Evolutionary conservation across 208 protist species (phyloP).

Genomic region (Porcisia hertigi): DNA sequence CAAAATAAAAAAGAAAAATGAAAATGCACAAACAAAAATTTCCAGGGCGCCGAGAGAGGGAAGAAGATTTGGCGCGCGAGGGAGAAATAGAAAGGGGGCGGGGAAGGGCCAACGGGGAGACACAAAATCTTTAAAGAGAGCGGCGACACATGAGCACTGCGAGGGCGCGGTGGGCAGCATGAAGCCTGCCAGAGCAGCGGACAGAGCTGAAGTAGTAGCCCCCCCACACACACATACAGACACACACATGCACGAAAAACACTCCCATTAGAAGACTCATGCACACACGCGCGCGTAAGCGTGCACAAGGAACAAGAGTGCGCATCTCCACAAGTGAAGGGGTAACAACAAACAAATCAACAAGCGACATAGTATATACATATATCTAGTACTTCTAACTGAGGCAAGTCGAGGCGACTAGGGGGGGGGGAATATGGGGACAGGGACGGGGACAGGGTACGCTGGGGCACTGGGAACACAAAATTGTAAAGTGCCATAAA

Average conservation of each 20-base stretch:
- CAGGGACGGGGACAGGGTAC: not conserved
- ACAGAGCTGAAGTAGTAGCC: no score
- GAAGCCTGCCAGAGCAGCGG: no score
- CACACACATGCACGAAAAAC: not conserved
- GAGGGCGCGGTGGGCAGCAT: no score
- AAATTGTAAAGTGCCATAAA: no score
- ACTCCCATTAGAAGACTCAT: not conserved
- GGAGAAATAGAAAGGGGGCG: not conserved
- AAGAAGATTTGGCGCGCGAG: not conserved
- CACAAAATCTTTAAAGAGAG: no score
- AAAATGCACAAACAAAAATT: not conserved
- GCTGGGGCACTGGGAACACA: no score
- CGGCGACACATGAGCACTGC: no score
- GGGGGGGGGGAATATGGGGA: not conserved
- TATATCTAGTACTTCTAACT: no score
- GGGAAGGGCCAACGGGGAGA: no score
- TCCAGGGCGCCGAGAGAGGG: not conserved
- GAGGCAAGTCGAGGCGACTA: not conserved
- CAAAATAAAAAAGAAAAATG: conserved; percentile 2
- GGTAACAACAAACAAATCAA: not conserved
- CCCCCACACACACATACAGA: no score
- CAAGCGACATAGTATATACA: no score
- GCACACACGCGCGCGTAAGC: conserved; percentile 4
- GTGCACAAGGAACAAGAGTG: not conserved
- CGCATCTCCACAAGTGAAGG: not conserved